These are phyloP conservation scores for Trapa incisa DNA, from an alignment of 345 rosid species.

Conservation along the genomic window DNA sequence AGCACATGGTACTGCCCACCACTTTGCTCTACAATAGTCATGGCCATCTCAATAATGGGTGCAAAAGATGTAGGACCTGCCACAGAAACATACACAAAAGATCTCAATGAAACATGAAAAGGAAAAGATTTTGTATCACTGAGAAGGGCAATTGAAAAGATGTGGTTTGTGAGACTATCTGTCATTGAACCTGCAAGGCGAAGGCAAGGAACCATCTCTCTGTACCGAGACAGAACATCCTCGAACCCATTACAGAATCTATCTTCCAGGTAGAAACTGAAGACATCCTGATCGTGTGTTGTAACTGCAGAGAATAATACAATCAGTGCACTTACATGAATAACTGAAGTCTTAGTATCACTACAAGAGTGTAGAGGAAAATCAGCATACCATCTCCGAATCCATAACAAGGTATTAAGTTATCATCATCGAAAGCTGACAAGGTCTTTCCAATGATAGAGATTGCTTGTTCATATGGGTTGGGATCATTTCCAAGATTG, in stretches of 20 bases:
- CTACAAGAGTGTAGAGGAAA: background rate
- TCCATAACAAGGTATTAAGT: constrained; percentile 17
- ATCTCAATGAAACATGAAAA: background rate
- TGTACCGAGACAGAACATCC: constrained; percentile 66
- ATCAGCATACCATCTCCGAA: constrained; percentile 17
- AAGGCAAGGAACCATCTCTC: constrained; percentile 66
- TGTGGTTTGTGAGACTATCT: background rate
- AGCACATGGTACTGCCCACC: constrained; percentile 41
- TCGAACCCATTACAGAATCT: constrained; percentile 70
- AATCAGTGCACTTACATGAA: background rate
- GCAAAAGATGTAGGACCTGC: constrained; percentile 43
- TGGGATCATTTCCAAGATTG: constrained; percentile 10
- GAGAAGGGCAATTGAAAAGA: background rate
- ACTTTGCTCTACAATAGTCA: constrained; percentile 37
- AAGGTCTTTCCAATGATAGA: constrained; percentile 14
- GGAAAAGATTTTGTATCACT: background rate
- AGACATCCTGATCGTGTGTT: constrained; percentile 89
- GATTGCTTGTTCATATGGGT: constrained; percentile 18
- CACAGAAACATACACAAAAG: background rate
- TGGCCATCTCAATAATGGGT: constrained; percentile 37
- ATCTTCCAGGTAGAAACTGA: constrained; percentile 61
- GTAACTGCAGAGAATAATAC: constrained; percentile 35
- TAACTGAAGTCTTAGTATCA: background rate
- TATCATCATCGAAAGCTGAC: constrained; percentile 16
- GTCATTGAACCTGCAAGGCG: constrained; percentile 55